Base-by-base conservation (phyloP, 2,329 filamentous ascomycete species). In the Bipolaris oryzae region DNA sequence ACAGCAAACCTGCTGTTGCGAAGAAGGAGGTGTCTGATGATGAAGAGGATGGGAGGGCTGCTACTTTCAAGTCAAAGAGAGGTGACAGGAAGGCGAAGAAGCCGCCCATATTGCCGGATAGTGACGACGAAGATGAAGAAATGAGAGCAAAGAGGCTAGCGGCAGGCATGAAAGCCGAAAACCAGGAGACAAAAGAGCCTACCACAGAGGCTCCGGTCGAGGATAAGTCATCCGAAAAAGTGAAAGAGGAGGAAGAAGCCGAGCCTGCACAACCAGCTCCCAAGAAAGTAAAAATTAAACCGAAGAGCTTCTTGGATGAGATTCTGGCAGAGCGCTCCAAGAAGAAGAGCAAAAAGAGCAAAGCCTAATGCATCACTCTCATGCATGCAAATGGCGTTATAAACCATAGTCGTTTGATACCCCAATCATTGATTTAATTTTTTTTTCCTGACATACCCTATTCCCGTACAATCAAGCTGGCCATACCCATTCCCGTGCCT, bases 291-390 rank as follows among this genome's bases (percentile, higher is more conserved):
- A 71, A 61, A 55, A 37, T 62, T 25, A 81, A 78, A 61, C 77
- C 78, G 47, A 75, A 75, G 1, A 84, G 78, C 58, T 86, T 82
- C 64, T 73, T 87, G 21, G 84, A 87, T 68, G 82, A 86, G 61
- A 69, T 86, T 15, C 70, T 82, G 1, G 74, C 74, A 3, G 74
- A 80, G 54, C 78, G 79, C 34, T 78, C 79, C 7, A 82, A 79
- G 61, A 85, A 84, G 74, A 81, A 81, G 67, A 80, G 78, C 63
- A 73, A 72, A 38, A 70, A 74, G 52, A 60, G 54, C 16, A 58
- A 50, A 5, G 31, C 47, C 18, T 58, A 38, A 13, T 7, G 2
- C 6, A 33, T 7, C 20, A 10, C 23, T 16, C 10, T 11, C 5
- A 5, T 23, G 21, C 33, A 41, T 37, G 16, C 7, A 9, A 13